These are phyloP conservation scores for Naganishia sp. DNA, from an alignment of 1,284 basidiomycete species.

Conservation along the genomic window DNA sequence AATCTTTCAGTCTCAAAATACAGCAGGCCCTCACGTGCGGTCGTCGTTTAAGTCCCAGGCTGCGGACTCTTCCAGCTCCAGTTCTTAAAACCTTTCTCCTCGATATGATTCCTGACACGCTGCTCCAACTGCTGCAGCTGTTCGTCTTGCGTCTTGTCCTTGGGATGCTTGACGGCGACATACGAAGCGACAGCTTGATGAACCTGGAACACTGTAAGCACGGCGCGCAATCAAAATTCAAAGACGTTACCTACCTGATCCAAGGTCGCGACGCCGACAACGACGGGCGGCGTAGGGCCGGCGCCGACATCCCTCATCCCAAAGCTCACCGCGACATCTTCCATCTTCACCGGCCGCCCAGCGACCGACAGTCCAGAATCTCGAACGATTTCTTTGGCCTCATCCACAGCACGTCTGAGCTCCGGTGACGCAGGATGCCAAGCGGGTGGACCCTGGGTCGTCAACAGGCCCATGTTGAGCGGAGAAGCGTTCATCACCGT, in stretches of 20 bases:
- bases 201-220: constrained; percentile 12
- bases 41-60: constrained; percentile 3
- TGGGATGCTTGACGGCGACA: constrained; percentile 27
- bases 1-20: no score
- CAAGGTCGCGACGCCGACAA: constrained; percentile 21
- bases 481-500: constrained; percentile 84
- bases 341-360: constrained; percentile 8
- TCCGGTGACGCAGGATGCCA: constrained; percentile 79
- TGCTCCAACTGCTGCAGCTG: constrained; percentile 9
- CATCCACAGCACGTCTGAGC: constrained; percentile 24
- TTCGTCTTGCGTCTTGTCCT: constrained; percentile 13
- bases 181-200: constrained; percentile 28
- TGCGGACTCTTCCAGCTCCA: constrained; percentile 34
- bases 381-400: constrained; percentile 14
- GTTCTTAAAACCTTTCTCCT: constrained; percentile 24
- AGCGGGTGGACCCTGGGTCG: constrained; percentile 61
- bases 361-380: not conserved
- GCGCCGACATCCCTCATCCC: constrained; percentile 29
- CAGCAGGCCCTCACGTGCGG: no score
- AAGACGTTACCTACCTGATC: constrained; percentile 22
- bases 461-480: constrained; percentile 87
- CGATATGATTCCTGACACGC: constrained; percentile 15
- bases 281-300: constrained; percentile 23
- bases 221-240: not conserved
- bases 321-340: constrained; percentile 35